Evolutionary conservation across 1,284 basidiomycete species (phyloP), one percentile per base, ranked within the genome.

Genomic region (Peniophora sp.): DNA sequence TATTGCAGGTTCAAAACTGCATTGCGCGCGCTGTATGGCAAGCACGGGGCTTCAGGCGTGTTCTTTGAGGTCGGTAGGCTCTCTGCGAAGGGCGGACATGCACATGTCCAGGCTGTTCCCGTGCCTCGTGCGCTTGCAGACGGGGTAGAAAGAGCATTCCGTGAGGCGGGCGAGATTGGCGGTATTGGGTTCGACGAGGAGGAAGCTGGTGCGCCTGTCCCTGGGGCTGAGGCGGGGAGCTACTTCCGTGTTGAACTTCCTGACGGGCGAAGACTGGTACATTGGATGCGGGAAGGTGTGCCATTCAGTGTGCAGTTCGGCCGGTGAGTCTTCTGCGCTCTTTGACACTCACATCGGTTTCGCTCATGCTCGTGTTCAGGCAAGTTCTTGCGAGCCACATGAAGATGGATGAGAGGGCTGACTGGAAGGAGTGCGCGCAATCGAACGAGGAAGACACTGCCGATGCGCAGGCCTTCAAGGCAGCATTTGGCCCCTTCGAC

Each of bases 161-260:
- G 75, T 20, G 69, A 73, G 16, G 85, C 88, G 57, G 92, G 87
- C 2, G 72, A 73, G 49, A 65, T 73, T 16, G 67, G 74, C 36
- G 85, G 86, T 9, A 75, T 92, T 41, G 73, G 77, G 54, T 83
- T 87, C 60, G 83, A 86, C 56, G 72, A 70, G 64, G 78, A 78
- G 53, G 70, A 71, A 11, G 81, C 89, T 5, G 44, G 34, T 14
- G 24, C 47, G 25, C 20, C 45, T 19, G 17, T 27, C 19, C 49
- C 45, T 5, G 50, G 53, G 3, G 32, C n/a, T 3, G 52, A 52
- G 6, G 50, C 51, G 5, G 56, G 82, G 52, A 83, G 87, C 53
- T 96, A 95, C 68, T 96, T 97, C 73, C 82, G 83, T 57, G 87
- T 97, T 3, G 92, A 96, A 60, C 69, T 96, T 48, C 94, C 95